These are phyloP conservation scores for Aspergillus niger DNA, from an alignment of 2,329 filamentous ascomycete species.

Conservation along the genomic window DNA sequence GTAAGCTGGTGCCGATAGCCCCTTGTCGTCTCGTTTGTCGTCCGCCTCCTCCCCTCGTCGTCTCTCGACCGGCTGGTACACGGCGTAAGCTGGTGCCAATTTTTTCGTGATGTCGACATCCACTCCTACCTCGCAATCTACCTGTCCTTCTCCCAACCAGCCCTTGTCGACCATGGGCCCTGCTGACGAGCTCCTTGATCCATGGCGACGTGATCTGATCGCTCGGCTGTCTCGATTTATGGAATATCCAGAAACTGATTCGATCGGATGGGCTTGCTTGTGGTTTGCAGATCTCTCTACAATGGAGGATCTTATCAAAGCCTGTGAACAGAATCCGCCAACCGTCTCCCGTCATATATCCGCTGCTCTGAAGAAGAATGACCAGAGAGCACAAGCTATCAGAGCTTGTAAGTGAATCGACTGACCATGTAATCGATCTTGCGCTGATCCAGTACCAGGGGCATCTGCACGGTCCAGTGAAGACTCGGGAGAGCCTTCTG, in stretches of 20 bases:
- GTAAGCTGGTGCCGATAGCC: too few species aligned
- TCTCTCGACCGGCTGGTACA: not conserved
- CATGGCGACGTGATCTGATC: not conserved
- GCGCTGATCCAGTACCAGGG: not conserved
- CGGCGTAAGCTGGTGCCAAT: not conserved
- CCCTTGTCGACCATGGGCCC: not conserved
- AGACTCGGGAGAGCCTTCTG: not conserved
- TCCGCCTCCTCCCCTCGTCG: too few species aligned
- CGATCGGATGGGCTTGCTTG: constrained; percentile 1
- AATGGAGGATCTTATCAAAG: not conserved
- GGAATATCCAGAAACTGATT: not conserved
- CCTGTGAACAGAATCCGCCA: too few species aligned
- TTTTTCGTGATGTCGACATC: not conserved
- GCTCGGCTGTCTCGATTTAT: not conserved
- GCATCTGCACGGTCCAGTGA: not conserved
- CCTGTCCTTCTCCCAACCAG: too few species aligned
- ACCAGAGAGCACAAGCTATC: not conserved
- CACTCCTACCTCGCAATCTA: too few species aligned
- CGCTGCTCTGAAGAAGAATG: not conserved
- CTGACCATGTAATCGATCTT: not conserved
- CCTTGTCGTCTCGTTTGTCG: too few species aligned
- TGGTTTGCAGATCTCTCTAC: not conserved
- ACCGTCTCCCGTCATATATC: too few species aligned
- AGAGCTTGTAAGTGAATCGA: not conserved
- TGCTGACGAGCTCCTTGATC: constrained; percentile 3